Conservation (phyloP, 192 early-diverging fungal species). For the Allomyces javanicus region DNA sequence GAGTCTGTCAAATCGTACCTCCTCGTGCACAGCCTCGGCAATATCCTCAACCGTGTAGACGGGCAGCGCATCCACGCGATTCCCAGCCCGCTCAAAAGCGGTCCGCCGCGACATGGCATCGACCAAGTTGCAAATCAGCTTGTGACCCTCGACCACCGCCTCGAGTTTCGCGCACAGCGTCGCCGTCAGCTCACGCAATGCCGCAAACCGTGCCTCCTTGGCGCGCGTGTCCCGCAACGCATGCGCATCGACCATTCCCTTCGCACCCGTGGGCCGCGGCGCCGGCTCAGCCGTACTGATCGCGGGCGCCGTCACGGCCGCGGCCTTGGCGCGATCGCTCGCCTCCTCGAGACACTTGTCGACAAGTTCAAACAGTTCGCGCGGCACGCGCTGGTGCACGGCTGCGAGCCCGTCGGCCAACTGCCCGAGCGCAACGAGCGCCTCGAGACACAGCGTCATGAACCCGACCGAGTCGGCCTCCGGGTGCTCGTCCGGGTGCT, state of each 20-base stretch:
- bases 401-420: conserved; percentile 25
- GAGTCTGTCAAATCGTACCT: background rate
- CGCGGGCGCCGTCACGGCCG: background rate
- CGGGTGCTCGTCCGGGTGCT: conserved; percentile 28
- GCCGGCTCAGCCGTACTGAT: background rate
- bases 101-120: background rate
- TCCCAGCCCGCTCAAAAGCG: background rate
- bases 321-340: background rate
- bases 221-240: background rate
- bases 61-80: background rate
- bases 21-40: background rate
- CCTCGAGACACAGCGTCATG: conserved; percentile 23
- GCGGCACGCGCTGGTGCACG: conserved; percentile 4
- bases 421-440: conserved; percentile 15
- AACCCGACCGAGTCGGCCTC: conserved; percentile 31
- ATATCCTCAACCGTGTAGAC: background rate
- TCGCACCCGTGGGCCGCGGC: background rate
- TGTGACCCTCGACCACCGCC: background rate
- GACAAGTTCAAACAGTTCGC: conserved; percentile 4
- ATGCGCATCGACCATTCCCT: background rate
- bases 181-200: background rate
- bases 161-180: background rate
- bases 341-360: background rate
- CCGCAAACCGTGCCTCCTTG: background rate
- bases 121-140: background rate